Evolutionary conservation across 2,329 filamentous ascomycete species (phyloP).

Genomic region (Orbilia quercus): DNA sequence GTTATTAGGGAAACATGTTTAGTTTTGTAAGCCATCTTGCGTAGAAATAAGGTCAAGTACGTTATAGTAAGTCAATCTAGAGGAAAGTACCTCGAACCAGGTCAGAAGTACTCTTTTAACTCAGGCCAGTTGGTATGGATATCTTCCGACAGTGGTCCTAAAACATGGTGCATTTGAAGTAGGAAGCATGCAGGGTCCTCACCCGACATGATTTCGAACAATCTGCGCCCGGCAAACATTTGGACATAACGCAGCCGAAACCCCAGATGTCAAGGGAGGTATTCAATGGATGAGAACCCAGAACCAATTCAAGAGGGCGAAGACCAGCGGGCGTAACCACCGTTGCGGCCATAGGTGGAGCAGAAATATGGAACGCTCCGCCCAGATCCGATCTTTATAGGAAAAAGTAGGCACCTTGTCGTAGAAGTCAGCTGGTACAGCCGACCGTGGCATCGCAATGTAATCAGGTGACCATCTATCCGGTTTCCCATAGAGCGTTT

Average conservation of each 20-base stretch:
- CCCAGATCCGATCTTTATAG: slow-evolving; percentile 31
- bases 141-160: slow-evolving; percentile 53
- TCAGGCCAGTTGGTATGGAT: slow-evolving; percentile 52
- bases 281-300: slow-evolving; percentile 19
- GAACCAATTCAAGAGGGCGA: slow-evolving; percentile 20
- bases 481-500: slow-evolving; percentile 16
- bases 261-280: slow-evolving; percentile 58
- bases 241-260: slow-evolving; percentile 58
- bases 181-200: slow-evolving; percentile 48
- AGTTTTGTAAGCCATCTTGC: no score
- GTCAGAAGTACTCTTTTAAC: slow-evolving; percentile 37
- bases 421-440: slow-evolving; percentile 13
- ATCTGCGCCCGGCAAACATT: slow-evolving; percentile 50
- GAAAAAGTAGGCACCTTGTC: slow-evolving; percentile 33
- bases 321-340: slow-evolving; percentile 2
- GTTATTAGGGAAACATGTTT: no score
- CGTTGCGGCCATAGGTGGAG: background rate
- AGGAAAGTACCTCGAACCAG: slow-evolving; percentile 28
- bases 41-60: no score
- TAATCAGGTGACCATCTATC: slow-evolving; percentile 32
- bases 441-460: slow-evolving; percentile 11
- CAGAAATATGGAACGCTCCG: background rate
- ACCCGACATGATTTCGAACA: slow-evolving; percentile 36
- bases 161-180: slow-evolving; percentile 54
- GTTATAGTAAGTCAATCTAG: no score